Conservation (phyloP, 2,329 filamentous ascomycete genomes). For the Pseudovirgaria hyperparasitica region DNA sequence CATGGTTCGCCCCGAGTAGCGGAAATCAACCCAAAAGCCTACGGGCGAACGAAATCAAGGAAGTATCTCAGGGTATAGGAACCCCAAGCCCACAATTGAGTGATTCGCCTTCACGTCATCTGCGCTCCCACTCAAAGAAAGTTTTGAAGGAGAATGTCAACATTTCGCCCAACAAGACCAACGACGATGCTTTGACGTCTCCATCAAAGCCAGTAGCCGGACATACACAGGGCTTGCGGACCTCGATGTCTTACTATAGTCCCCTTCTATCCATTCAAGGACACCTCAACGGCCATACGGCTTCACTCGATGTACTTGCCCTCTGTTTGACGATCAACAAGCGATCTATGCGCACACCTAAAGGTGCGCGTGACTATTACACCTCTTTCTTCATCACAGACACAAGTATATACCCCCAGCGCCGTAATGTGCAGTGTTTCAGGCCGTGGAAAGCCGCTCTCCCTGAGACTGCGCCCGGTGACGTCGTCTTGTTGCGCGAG, state of each 20-base stretch:
- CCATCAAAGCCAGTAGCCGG: slow-evolving; percentile 13
- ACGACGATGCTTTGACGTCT: slow-evolving; percentile 8
- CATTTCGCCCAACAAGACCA: too few species aligned
- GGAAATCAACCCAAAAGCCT: too few species aligned
- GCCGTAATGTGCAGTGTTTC: slow-evolving; percentile 28
- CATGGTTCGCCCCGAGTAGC: too few species aligned
- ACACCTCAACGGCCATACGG: slow-evolving; percentile 25
- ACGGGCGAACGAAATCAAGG: too few species aligned
- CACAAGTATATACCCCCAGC: slow-evolving; percentile 13
- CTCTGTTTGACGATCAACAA: slow-evolving; percentile 25
- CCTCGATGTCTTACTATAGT: slow-evolving; percentile 32
- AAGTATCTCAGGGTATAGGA: too few species aligned
- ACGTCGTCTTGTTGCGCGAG: slow-evolving; percentile 30
- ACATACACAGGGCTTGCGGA: slow-evolving; percentile 24
- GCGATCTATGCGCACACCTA: slow-evolving; percentile 22
- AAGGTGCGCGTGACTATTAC: slow-evolving; percentile 30
- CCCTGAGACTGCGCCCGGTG: slow-evolving; percentile 27
- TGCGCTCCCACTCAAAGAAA: too few species aligned
- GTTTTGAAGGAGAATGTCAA: too few species aligned
- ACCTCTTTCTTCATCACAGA: slow-evolving; percentile 31
- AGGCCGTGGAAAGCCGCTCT: slow-evolving; percentile 29
- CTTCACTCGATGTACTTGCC: slow-evolving; percentile 31
- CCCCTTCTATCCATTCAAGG: slow-evolving; percentile 26
- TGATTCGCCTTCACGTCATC: too few species aligned
- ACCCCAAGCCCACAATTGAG: too few species aligned